Evolutionary conservation across 495 filamentous ascomycete genomes (phyloP).

Genomic region (Podospora australis): DNA sequence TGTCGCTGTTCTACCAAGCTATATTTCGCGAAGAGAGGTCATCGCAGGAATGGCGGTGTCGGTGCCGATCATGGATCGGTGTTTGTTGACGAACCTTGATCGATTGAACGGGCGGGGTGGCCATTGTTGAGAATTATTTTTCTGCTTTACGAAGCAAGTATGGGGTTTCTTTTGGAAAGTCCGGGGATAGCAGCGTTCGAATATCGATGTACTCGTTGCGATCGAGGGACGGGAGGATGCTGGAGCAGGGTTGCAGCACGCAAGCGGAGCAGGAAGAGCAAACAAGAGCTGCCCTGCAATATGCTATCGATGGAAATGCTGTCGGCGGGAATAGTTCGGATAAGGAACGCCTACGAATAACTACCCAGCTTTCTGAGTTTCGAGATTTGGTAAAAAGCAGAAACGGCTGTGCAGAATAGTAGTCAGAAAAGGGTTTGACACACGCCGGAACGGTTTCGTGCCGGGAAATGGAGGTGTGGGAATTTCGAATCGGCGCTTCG

Average conservation of each 20-base stretch:
- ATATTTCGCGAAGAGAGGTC: neutral
- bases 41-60: slow-evolving; percentile 12
- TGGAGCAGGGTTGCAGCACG: slow-evolving; percentile 13
- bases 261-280: slow-evolving; percentile 2
- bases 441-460: slow-evolving; percentile 32
- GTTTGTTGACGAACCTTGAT: slow-evolving; percentile 48
- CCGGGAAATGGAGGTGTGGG: slow-evolving; percentile 29
- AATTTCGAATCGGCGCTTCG: slow-evolving; percentile 11
- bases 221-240: slow-evolving; percentile 12
- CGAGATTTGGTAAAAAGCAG: slow-evolving; percentile 4
- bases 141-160: no score
- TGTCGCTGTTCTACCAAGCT: neutral
- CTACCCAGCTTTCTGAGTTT: slow-evolving; percentile 2
- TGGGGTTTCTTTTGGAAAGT: neutral
- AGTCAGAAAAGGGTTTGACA: slow-evolving; percentile 32
- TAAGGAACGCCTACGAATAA: slow-evolving; percentile 14
- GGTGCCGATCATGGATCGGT: slow-evolving; percentile 1
- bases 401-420: slow-evolving; percentile 31
- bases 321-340: slow-evolving; percentile 6
- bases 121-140: slow-evolving; percentile 34
- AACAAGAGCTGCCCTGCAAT: slow-evolving; percentile 11
- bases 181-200: slow-evolving; percentile 3
- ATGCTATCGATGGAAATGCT: slow-evolving; percentile 2
- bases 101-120: slow-evolving; percentile 47
- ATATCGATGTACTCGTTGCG: slow-evolving; percentile 13